These are phyloP conservation scores for Rhododendron williamsianum DNA, from an alignment of 148 eudicot genomes.

Conservation along the genomic window DNA sequence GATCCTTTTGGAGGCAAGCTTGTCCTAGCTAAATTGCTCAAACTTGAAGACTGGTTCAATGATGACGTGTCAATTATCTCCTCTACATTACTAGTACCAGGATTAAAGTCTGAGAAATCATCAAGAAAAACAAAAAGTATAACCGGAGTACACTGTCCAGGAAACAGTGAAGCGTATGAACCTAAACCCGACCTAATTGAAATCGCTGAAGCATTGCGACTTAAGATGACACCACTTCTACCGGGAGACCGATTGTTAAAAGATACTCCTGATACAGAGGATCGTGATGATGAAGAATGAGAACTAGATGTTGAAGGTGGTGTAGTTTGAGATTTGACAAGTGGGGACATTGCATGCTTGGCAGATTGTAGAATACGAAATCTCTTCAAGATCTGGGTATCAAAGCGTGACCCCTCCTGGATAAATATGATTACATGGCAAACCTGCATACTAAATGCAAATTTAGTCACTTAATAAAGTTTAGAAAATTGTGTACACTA, in stretches of 20 bases:
- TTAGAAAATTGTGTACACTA: background rate
- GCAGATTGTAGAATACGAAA: conserved; percentile 81
- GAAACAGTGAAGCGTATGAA: conserved; percentile 61
- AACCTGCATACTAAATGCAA: conserved; percentile 58
- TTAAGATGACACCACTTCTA: conserved; percentile 45
- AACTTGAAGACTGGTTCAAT: conserved; percentile 41
- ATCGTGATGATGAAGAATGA: conserved; percentile 40
- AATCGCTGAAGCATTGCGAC: conserved; percentile 50
- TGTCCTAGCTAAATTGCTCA: conserved; percentile 42
- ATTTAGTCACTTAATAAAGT: conserved; percentile 15
- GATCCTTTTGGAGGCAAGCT: conserved; percentile 47
- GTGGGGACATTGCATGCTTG: conserved; percentile 65
- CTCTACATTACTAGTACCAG: conserved; percentile 38
- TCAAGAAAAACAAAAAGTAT: conserved; percentile 80
- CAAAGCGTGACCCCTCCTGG: conserved; percentile 81
- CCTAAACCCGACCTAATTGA: conserved; percentile 66
- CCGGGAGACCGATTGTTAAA: conserved; percentile 67
- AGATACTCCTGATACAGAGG: conserved; percentile 36
- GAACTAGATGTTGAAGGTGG: conserved; percentile 36
- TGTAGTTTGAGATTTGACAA: conserved; percentile 43
- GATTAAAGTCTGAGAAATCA: conserved; percentile 57
- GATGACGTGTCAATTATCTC: conserved; percentile 43
- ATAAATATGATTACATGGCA: conserved; percentile 74
- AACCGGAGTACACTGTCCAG: conserved; percentile 94
- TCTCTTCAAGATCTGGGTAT: conserved; percentile 53